These are phyloP conservation scores for Zea mays DNA, from an alignment of 176 grass and related monocot genomes.

Conservation along the genomic window DNA sequence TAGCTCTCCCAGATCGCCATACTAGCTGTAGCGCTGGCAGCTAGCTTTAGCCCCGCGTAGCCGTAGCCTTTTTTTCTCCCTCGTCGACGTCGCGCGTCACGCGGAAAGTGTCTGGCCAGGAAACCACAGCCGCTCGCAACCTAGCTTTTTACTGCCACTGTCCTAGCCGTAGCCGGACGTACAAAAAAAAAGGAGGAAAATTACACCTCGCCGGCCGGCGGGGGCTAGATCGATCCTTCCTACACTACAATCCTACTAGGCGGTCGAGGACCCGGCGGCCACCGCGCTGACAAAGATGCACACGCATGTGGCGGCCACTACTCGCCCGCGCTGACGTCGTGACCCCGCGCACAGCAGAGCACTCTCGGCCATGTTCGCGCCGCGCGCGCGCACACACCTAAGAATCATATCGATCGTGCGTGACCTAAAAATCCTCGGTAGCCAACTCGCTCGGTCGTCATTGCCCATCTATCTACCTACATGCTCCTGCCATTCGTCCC, in stretches of 20 bases:
- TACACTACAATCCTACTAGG: neutral
- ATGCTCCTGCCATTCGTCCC: too few relatives aligned
- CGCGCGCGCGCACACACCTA: neutral
- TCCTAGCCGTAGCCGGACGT: neutral
- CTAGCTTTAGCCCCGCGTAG: neutral
- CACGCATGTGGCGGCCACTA: conserved; percentile 25
- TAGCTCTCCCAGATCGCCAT: too few relatives aligned
- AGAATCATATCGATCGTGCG: neutral
- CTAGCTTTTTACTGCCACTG: neutral
- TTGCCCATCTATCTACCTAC: neutral
- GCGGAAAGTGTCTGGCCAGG: neutral
- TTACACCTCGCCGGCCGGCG: too few relatives aligned
- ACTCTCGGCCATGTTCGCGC: neutral
- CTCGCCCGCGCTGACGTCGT: neutral
- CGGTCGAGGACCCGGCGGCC: conserved; percentile 9
- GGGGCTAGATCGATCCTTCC: neutral
- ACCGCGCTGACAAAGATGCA: conserved; percentile 24
- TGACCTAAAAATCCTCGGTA: conserved; percentile 31
- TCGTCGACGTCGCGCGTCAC: neutral
- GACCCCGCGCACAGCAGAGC: neutral
- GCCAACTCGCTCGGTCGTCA: neutral
- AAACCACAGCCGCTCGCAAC: neutral
- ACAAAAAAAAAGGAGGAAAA: neutral
- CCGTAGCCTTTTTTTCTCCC: neutral
- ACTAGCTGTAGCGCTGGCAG: neutral